Evolutionary conservation across 768 basidiomycete genomes (phyloP), one percentile per base, ranked within the genome.

Genomic region (Multifurca ochricompacta): DNA sequence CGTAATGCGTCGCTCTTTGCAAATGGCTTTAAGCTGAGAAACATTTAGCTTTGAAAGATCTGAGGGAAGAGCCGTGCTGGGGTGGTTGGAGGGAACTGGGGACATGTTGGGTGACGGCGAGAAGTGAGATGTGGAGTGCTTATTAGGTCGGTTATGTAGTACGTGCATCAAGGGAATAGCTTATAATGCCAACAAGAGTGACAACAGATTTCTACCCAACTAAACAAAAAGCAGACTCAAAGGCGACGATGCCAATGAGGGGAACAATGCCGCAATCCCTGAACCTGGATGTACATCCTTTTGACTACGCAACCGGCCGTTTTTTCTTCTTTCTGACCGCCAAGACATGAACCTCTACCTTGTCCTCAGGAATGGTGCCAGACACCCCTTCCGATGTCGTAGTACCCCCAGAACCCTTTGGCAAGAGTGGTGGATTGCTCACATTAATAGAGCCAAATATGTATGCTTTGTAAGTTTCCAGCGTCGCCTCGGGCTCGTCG

Each of bases 21-120:
- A 89, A 13, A 87, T 54, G 3, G 74, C 74, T 63, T 80, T 87
- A 18, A 90, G 74, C 59, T 83, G 81, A 18, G 79, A 65, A 9
- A 85, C 80, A 7, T 79, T 84, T 2, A 83, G 65, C 48, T 70
- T 76, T 10, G 66, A 59, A 23, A 67, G 53, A 32, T 59, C 34
- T 13, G 40, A 27, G 18, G 51, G 51, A 2, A 48, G 30, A 10
- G 19, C 19, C 6, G 13, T 18, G 6, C n/a, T 27, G 23, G 10
- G 18, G 23, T 28, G 19, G 10, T 19, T 40, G 18, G 51, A 40
- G 4, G 37, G 11, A 40, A 34, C 37, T 1, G 50, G 3, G 39
- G 56, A 30, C 51, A 57, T 52, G 10, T 19, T 28, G 9, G 44
- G 27, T 13, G 42, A 35, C 16, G 27, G 28, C 11, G 32, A 23